Evolutionary conservation across 176 grass and related monocot species (phyloP), one percentile per base, ranked within the genome.

Genomic region (Miscanthus lutarioriparius): DNA sequence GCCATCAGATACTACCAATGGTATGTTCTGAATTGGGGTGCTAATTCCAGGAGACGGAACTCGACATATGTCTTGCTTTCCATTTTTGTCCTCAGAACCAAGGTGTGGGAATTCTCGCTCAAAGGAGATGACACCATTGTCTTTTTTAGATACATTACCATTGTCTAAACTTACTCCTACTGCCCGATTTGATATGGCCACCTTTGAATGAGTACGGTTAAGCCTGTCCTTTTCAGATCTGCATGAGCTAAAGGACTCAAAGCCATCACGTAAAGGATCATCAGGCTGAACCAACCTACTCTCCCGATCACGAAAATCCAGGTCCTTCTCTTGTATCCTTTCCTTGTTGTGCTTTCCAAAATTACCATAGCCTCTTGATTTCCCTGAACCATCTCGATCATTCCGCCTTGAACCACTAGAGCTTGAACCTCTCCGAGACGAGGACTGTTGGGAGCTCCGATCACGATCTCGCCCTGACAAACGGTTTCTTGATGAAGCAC

Each of bases 101-200:
- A 95, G 93, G 71, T 91, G 81, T 32, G 93, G 93, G 39, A 95
- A 95, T 65, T 92, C 90, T 82, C 75, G 75, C 76, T 94, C 92
- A 80, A 94, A 94, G 65, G 82, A 82, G 28, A 66, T 65, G 26
- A 80, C 71, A 75, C 70, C 75, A 67, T 70, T 68, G 87, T 76
- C 86, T 45, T 71, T 88, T 80, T 59, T 87, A 72, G 83, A 83
- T 67, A 79, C 47, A 83, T 72, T 82, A 69, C 53, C 80, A 71
- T 83, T 86, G 22, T 74, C 83, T 43, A 76, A 67, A 95, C 53
- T 86, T 83, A 73, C 74, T 72, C 85, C 85, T 71, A 44, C 69
- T 84, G 72, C 74, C 71, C 58, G 43, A 70, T 77, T 82, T 28
- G 65, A 72, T 68, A 73, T 54, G 13, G 75, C 79, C 56, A 77